These are phyloP conservation scores for Petunia axillaris DNA, from an alignment of 257 asterid genomes.

Conservation along the genomic window DNA sequence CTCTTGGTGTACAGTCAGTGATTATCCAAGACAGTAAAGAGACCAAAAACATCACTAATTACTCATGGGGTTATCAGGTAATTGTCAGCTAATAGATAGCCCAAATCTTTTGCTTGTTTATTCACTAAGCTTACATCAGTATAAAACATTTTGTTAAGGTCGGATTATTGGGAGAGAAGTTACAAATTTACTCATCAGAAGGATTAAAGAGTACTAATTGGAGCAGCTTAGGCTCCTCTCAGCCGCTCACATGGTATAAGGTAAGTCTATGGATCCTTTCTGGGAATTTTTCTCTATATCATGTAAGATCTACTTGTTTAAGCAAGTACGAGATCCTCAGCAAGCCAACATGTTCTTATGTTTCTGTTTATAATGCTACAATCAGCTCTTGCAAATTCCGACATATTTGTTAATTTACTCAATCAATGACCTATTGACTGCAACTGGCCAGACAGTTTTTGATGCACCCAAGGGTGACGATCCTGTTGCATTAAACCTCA, in stretches of 20 bases:
- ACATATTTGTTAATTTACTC: conserved; percentile 4
- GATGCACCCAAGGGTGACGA: conserved; percentile 69
- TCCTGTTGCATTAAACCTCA: conserved; percentile 77
- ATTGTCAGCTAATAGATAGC: conserved; percentile 6
- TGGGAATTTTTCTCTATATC: background rate
- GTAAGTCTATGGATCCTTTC: conserved; percentile 38
- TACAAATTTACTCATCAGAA: conserved; percentile 51
- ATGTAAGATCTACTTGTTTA: conserved; percentile 7
- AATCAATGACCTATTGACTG: background rate
- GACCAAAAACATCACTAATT: conserved; percentile 37
- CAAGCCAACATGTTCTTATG: background rate
- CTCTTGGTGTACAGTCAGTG: conserved; percentile 54
- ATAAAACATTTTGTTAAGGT: conserved; percentile 45
- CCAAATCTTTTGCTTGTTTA: background rate
- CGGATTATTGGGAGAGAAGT: conserved; percentile 77
- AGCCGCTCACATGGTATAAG: conserved; percentile 88
- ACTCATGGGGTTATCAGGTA: conserved; percentile 82
- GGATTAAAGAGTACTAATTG: conserved; percentile 51
- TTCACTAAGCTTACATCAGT: conserved; percentile 9
- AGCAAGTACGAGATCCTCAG: conserved; percentile 8
- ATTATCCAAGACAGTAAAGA: conserved; percentile 41
- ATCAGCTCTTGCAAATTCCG: background rate
- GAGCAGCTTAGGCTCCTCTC: conserved; percentile 47
- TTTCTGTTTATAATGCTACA: conserved; percentile 2
- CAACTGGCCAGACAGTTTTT: conserved; percentile 49